Conservation (phyloP, 2,329 filamentous ascomycete species). For the Raffaelea ambrosiae region DNA sequence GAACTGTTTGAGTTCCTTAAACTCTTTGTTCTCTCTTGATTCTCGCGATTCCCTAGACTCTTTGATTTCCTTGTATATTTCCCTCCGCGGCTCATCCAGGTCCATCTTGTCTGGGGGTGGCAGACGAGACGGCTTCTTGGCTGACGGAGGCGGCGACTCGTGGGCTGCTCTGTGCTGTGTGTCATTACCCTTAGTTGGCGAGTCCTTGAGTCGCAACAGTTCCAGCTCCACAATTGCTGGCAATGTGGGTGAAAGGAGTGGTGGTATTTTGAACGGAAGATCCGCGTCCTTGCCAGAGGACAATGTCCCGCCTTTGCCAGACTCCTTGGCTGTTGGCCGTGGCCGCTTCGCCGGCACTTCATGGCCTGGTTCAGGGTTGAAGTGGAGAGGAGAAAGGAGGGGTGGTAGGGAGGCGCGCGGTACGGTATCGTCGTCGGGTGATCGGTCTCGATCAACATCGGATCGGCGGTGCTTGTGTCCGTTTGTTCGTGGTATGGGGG, state of each 20-base stretch:
- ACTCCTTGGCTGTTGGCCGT: conserved; percentile 17
- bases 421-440: conserved; percentile 26
- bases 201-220: conserved; percentile 26
- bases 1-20: not conserved
- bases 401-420: conserved; percentile 37
- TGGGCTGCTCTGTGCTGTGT: conserved; percentile 14
- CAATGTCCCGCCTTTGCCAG: conserved; percentile 8
- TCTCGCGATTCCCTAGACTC: not conserved
- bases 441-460: conserved; percentile 25
- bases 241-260: conserved; percentile 47
- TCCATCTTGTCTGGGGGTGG: conserved; percentile 25
- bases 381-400: conserved; percentile 42
- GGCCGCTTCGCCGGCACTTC: conserved; percentile 13
- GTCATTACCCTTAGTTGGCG: conserved; percentile 12
- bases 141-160: conserved; percentile 21
- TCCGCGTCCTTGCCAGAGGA: conserved; percentile 17
- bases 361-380: conserved; percentile 31
- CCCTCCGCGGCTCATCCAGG: conserved; percentile 16
- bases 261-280: conserved; percentile 31
- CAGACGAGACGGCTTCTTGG: conserved; percentile 25
- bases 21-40: conserved; percentile 5
- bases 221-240: conserved; percentile 43
- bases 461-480: conserved; percentile 27
- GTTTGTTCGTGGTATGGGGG: conserved; percentile 22
- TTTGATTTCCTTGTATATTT: not conserved